Percentiles rank a stretch among this genome's conserved stretches.
phyloP scores from a whole-genome alignment of 2,329 filamentous ascomycete genomes.

The Colletotrichum destructivum region DNA sequence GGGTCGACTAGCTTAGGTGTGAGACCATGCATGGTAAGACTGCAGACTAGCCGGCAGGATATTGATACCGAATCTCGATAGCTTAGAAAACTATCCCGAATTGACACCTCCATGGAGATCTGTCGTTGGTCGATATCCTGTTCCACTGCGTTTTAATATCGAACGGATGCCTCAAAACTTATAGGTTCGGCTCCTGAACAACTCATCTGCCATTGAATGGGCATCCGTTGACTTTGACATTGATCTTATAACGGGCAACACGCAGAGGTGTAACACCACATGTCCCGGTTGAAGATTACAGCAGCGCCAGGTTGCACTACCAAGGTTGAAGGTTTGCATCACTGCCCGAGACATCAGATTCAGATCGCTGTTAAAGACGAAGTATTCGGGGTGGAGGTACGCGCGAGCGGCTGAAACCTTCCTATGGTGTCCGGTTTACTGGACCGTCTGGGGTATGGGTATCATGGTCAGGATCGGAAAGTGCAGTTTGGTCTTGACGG shows the following conservation, averaged over 20 bases:
- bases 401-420: not conserved
- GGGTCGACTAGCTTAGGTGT: conserved; percentile 12
- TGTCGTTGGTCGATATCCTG: not conserved
- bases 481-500: not conserved
- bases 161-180: too few relatives aligned
- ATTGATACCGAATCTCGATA: not conserved
- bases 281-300: too few relatives aligned
- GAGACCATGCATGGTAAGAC: not conserved
- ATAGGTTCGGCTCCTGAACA: not conserved
- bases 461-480: not conserved
- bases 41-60: not conserved
- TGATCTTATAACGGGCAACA: too few relatives aligned
- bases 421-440: too few relatives aligned
- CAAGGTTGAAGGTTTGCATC: too few relatives aligned
- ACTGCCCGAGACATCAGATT: not conserved
- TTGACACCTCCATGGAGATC: not conserved
- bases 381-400: too few relatives aligned
- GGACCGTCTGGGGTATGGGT: too few relatives aligned
- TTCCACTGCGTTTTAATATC: too few relatives aligned
- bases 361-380: not conserved
- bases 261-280: too few relatives aligned
- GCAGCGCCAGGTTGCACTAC: too few relatives aligned
- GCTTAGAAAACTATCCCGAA: not conserved
- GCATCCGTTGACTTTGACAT: not conserved
- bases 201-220: not conserved